These are phyloP conservation scores for Chaetomium sp. DNA, from an alignment of 2,329 filamentous ascomycete genomes.

Conservation along the genomic window DNA sequence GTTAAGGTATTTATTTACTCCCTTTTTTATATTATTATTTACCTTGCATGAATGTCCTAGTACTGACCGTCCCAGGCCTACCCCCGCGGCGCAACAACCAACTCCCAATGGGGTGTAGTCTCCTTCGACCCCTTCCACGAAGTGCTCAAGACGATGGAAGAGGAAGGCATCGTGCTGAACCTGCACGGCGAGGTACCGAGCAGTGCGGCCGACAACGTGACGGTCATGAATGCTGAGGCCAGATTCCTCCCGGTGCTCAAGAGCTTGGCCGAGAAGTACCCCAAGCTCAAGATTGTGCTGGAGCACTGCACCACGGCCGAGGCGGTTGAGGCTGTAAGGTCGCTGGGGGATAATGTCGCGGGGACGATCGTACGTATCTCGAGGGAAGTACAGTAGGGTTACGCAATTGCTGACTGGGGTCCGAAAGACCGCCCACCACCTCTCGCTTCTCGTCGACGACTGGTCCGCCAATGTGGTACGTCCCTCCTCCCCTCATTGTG, in stretches of 20 bases:
- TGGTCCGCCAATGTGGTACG: constrained; percentile 47
- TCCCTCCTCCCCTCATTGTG: constrained; percentile 27
- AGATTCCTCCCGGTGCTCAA: constrained; percentile 75
- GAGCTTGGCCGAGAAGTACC: constrained; percentile 68
- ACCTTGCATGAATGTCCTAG: neutral
- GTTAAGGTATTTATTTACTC: constrained; percentile 46
- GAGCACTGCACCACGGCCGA: constrained; percentile 87
- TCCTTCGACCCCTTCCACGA: constrained; percentile 65
- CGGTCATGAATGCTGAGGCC: constrained; percentile 63
- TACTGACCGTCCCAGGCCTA: constrained; percentile 9
- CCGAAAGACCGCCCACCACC: constrained; percentile 66
- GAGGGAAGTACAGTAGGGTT: neutral
- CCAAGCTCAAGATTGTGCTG: constrained; percentile 61
- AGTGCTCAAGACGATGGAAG: constrained; percentile 85
- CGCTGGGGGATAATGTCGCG: constrained; percentile 69
- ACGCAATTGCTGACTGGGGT: neutral
- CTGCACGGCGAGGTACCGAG: constrained; percentile 79
- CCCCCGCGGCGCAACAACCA: constrained; percentile 52
- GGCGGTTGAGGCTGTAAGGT: constrained; percentile 68
- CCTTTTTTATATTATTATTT: neutral
- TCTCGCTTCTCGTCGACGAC: constrained; percentile 73
- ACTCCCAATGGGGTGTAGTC: constrained; percentile 62
- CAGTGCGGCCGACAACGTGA: constrained; percentile 26
- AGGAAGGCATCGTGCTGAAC: constrained; percentile 64
- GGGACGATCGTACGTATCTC: constrained; percentile 53